Evolutionary conservation across 345 rosid species (phyloP).

Genomic region (Jatropha curcas): DNA sequence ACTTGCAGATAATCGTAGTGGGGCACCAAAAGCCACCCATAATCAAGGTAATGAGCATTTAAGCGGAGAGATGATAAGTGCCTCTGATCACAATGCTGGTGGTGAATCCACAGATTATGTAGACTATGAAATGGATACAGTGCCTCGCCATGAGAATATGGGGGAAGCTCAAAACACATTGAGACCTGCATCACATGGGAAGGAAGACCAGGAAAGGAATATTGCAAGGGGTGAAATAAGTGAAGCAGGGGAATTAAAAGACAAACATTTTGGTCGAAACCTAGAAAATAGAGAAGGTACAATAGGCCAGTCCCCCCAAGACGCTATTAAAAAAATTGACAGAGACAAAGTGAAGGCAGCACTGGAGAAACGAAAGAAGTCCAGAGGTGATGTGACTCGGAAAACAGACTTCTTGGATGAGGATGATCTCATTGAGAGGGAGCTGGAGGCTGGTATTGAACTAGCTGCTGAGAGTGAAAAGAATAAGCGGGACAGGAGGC

Average conservation of each 20-base stretch:
- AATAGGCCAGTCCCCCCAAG: constrained; percentile 21
- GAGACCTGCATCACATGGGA: constrained; percentile 6
- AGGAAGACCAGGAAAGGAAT: constrained; percentile 21
- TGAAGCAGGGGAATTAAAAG: constrained; percentile 23
- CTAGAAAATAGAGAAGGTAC: constrained; percentile 22
- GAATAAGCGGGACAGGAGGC: constrained; percentile 24
- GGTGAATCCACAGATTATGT: constrained; percentile 13
- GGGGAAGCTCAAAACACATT: constrained; percentile 11
- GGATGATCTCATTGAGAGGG: constrained; percentile 35
- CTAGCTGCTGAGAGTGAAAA: constrained; percentile 28
- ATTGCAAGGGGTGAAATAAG: constrained; percentile 11
- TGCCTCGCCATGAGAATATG: constrained; percentile 8
- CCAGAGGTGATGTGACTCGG: constrained; percentile 23
- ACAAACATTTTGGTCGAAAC: constrained; percentile 13
- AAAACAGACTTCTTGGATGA: constrained; percentile 25
- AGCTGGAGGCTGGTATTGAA: constrained; percentile 32
- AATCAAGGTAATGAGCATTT: constrained; percentile 13
- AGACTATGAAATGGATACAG: constrained; percentile 6
- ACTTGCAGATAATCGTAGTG: constrained; percentile 18
- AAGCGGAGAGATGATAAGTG: constrained; percentile 16
- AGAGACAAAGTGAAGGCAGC: constrained; percentile 30
- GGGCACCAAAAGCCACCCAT: constrained; percentile 13
- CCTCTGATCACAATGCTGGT: constrained; percentile 18
- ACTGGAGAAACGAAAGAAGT: constrained; percentile 24
- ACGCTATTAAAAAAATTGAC: constrained; percentile 31